Base-by-base conservation (phyloP, 1,284 basidiomycete genomes). In the Ustilago hordei region DNA sequence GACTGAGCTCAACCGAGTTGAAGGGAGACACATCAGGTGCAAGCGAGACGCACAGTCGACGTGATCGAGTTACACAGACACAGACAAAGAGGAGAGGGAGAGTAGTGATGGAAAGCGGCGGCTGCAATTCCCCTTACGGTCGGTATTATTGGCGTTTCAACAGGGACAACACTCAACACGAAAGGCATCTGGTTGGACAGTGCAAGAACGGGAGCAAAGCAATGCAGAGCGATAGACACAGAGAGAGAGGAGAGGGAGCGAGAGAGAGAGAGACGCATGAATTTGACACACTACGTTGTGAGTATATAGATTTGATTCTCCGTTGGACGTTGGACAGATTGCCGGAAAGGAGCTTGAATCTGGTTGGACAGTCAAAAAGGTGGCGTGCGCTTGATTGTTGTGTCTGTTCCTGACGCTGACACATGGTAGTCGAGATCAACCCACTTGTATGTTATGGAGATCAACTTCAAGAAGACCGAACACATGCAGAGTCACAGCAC, bases 241-340 rank as follows among this genome's bases (percentile, higher is more conserved):
- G 4, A 17, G 11, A 32, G 23, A 50, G 28, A 5, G 7, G 48
- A 50, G 45, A 28, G 4, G n/a, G 9, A 31, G n/a, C 19, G 13
- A 31, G 19, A 48, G 19, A 19, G 45, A 23, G 45, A 28, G 19
- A 31, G 1, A 48, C 23, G 52, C 35, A 54, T 54, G 52, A 53
- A 34, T 34, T 35, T 15, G 50, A 2, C 11, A 23, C 47, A 23
- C 28, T 53, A 11, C 31, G n/a, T 54, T 54, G 48, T 32, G 28
- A 1, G 48, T 17, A 17, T 17, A 31, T 8, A 19, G 12, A 36
- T n/a, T 54, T 54, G 34, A 54, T 19, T 15, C 52, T 54, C 52
- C 52, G 52, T 47, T 23, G 17, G 45, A 17, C 45, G 19, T 54
- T 54, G 52, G 32, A 54, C 52, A 38, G 52, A 54, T 54, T 54